Base-by-base conservation (phyloP, 306 rosid species). In the Vigna angularis region DNA sequence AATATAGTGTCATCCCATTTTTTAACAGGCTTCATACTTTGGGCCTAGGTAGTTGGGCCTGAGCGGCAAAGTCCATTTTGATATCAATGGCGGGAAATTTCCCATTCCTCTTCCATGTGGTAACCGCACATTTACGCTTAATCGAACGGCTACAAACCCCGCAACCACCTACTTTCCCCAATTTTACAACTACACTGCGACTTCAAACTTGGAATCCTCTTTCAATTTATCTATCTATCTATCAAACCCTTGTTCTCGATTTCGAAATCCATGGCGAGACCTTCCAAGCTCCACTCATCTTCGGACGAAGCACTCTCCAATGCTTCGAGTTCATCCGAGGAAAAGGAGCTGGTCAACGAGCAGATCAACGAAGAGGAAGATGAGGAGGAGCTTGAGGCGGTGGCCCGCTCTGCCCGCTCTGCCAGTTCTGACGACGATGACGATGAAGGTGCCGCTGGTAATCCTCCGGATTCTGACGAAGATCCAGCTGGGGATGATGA, bases 361-460 rank as follows among this genome's bases (percentile, higher is more conserved):
- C 90, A 82, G 87, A 83, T 91, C 85, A 86, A 85, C 75, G 97
- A 92, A 1, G 93, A 86, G 40, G 98, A 89, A 69, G 99, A 95
- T 67, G 89, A 93, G 70, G 98, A 95, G 87, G 99, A 96, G 90
- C 83, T 96, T 51, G 91, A 96, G 56, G 99, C 97, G 53, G 98
- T 96, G 6, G 97, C 97, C 52, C 97, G 99, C 81, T 66, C 96
- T 10, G 97, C 97, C 52, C 97, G 99, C 81, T 66, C 96, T 10
- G 97, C 93, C n/a, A 90, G 78, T 69, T 90, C 96, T 38, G 97
- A 86, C n/a, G 94, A 89, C 5, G 97, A 88, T 2, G 94, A 89
- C 3, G 97, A 88, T 3, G 89, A 81, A 40, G 87, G 73, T 15
- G 84, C 69, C 14, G 89, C 34, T 0, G 87, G 66, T 0, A 83